phyloP scores from a whole-genome alignment of 129 eudicot species.

The Heracleum sosnowskyi region DNA sequence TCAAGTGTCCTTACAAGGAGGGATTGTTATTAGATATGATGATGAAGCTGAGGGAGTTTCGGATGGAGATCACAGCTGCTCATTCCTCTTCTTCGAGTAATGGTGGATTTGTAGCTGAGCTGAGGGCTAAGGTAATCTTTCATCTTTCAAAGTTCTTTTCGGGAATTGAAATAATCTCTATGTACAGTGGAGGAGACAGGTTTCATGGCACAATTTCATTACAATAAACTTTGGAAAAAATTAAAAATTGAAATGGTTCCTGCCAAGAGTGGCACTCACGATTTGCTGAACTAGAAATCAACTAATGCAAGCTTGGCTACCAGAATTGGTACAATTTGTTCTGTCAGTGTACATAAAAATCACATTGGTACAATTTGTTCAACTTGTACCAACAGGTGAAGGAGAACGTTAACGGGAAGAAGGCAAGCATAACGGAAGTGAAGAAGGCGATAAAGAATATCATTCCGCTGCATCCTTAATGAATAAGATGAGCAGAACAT shows the following conservation, averaged over 20 bases:
- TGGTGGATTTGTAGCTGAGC: slow-evolving; percentile 49
- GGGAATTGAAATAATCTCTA: too few species aligned
- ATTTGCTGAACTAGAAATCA: too few species aligned
- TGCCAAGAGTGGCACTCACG: too few species aligned
- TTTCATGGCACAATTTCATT: too few species aligned
- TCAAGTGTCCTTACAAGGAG: slow-evolving; percentile 43
- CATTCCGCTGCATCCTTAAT: slow-evolving; percentile 13
- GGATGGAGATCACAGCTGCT: slow-evolving; percentile 51
- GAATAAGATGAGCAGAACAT: not conserved
- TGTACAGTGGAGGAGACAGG: too few species aligned
- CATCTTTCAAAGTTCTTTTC: not conserved
- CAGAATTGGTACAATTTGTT: not conserved
- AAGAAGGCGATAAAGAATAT: slow-evolving; percentile 59
- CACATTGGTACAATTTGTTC: not conserved
- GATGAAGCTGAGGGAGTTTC: slow-evolving; percentile 52
- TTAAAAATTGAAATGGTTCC: too few species aligned
- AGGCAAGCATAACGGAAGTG: slow-evolving; percentile 64
- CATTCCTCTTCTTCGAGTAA: slow-evolving; percentile 45
- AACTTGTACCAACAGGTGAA: slow-evolving; percentile 41
- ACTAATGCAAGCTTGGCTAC: too few species aligned
- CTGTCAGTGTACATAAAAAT: not conserved
- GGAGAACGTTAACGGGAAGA: slow-evolving; percentile 41
- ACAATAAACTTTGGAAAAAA: too few species aligned
- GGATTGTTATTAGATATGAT: slow-evolving; percentile 80
- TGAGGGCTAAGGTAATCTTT: slow-evolving; percentile 77